A percentile compares a stretch with the other conserved stretches of the same genome.
phyloP scores from a whole-genome alignment of 345 rosid genomes.

The Corchorus capsularis region DNA sequence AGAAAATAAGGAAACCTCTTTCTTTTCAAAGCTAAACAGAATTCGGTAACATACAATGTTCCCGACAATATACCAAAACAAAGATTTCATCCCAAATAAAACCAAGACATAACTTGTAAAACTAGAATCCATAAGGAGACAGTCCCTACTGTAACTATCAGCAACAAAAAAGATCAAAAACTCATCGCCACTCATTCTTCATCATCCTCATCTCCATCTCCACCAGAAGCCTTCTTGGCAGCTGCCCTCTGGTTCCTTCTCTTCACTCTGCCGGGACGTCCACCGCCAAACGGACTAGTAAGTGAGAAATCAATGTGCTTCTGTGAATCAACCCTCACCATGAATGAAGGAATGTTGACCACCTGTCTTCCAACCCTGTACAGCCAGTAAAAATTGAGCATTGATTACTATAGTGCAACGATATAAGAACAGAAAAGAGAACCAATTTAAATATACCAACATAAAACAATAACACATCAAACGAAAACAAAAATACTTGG shows the following conservation, averaged over 20 bases:
- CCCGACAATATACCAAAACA: neutral
- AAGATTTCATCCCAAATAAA: conserved; percentile 6
- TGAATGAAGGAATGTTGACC: conserved; percentile 70
- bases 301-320: conserved; percentile 74
- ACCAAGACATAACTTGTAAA: conserved; percentile 8
- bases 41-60: neutral
- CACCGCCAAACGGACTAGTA: conserved; percentile 70
- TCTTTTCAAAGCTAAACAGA: neutral
- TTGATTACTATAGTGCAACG: neutral
- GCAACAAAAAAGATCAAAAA: neutral
- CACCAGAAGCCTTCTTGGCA: conserved; percentile 67
- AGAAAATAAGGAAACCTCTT: neutral
- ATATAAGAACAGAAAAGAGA: neutral
- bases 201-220: conserved; percentile 69
- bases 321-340: conserved; percentile 72
- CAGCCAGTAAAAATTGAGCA: neutral
- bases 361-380: conserved; percentile 74
- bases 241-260: conserved; percentile 69
- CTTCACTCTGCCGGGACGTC: conserved; percentile 74
- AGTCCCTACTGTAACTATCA: neutral
- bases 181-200: conserved; percentile 35
- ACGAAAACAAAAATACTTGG: neutral
- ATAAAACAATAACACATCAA: neutral
- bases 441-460: neutral
- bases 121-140: neutral